These are phyloP conservation scores for Dioszegia crocea DNA, from an alignment of 768 basidiomycete species.

Conservation along the genomic window DNA sequence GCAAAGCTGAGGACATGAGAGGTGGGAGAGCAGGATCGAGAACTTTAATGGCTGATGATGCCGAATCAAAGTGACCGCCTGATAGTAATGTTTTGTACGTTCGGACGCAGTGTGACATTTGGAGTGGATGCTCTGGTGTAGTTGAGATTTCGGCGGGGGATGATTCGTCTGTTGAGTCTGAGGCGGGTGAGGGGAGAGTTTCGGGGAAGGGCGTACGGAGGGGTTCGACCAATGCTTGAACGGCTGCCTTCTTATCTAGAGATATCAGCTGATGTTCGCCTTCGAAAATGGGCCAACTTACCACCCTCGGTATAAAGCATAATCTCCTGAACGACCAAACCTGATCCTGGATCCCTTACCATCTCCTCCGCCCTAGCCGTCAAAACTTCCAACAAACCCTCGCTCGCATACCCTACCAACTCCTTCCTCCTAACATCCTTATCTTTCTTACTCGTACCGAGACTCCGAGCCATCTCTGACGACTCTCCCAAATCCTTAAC, in stretches of 20 bases:
- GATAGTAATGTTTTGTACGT: slow-evolving; percentile 85
- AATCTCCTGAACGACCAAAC: slow-evolving; percentile 71
- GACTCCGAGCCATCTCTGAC: slow-evolving; percentile 54
- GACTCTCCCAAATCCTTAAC: slow-evolving; percentile 69
- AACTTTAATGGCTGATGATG: slow-evolving; percentile 57
- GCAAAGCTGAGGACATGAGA: slow-evolving; percentile 34
- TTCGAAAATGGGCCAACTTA: slow-evolving; percentile 50
- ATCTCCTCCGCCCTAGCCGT: slow-evolving; percentile 60
- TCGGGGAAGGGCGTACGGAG: slow-evolving; percentile 58
- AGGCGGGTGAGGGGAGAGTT: slow-evolving; percentile 19
- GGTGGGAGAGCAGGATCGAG: slow-evolving; percentile 28
- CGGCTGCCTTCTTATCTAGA: slow-evolving; percentile 67
- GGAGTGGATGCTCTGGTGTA: slow-evolving; percentile 78
- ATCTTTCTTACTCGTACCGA: slow-evolving; percentile 77
- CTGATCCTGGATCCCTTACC: slow-evolving; percentile 71
- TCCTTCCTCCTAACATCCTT: slow-evolving; percentile 62
- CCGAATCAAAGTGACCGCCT: slow-evolving; percentile 78
- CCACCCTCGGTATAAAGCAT: slow-evolving; percentile 83
- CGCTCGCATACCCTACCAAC: slow-evolving; percentile 68
- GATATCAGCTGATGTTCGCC: background rate
- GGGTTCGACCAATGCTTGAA: slow-evolving; percentile 59
- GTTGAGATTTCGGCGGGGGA: slow-evolving; percentile 47
- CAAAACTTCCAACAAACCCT: slow-evolving; percentile 68
- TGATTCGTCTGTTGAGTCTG: slow-evolving; percentile 46
- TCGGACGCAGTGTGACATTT: slow-evolving; percentile 75